Evolutionary conservation across 192 early-diverging fungal genomes (phyloP).

Genomic region (Cetraspora pellucida): DNA sequence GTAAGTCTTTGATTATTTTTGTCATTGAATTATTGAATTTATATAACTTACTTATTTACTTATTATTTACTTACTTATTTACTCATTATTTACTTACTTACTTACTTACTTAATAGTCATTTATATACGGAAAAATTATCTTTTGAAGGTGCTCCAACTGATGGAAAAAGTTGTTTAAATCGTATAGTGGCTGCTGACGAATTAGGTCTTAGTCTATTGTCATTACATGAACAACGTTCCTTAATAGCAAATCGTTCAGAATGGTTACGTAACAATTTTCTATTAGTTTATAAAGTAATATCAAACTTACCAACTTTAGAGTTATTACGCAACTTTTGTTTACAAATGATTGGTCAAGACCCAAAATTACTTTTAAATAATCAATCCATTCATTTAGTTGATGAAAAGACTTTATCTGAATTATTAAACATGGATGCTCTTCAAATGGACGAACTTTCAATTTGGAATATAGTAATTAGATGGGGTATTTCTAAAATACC

Average conservation of each 20-base stretch:
- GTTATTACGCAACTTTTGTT: background rate
- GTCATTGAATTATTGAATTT: too few relatives aligned
- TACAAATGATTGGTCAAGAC: background rate
- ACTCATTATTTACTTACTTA: background rate
- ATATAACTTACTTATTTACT: too few relatives aligned
- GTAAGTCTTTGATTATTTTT: too few relatives aligned
- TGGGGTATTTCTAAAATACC: background rate
- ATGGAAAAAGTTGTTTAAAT: conserved; percentile 2
- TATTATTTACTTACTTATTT: too few relatives aligned
- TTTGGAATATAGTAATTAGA: background rate
- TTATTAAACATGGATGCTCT: background rate
- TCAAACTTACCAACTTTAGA: background rate
- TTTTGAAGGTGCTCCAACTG: background rate
- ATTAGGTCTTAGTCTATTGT: background rate
- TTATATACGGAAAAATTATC: background rate
- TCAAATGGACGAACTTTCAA: background rate
- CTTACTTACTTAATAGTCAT: background rate
- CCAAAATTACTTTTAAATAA: background rate
- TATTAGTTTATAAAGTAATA: background rate
- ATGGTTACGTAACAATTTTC: background rate
- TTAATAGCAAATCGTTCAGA: background rate
- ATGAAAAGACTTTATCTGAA: background rate
- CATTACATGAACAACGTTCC: background rate
- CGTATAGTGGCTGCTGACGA: background rate
- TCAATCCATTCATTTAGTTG: background rate